Evolutionary conservation across 306 rosid species (phyloP).

Genomic region (Vigna reflexopilosa): DNA sequence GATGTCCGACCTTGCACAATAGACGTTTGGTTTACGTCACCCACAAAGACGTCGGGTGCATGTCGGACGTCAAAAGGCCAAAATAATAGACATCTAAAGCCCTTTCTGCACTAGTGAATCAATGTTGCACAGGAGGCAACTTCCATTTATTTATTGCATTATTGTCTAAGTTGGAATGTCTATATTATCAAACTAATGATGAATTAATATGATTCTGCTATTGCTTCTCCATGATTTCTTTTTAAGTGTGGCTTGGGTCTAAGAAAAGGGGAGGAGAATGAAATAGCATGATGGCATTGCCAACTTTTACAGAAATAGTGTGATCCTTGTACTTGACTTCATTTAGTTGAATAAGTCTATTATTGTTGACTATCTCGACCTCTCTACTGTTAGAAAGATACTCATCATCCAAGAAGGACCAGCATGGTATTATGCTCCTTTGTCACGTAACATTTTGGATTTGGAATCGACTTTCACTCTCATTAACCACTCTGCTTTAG

Average conservation of each 20-base stretch:
- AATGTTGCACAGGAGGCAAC: not conserved
- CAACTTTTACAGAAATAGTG: not conserved
- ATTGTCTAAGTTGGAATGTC: slow-evolving; percentile 15
- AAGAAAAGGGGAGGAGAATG: not conserved
- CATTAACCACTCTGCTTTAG: slow-evolving; percentile 34
- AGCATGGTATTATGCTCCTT: not conserved
- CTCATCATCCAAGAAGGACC: not conserved
- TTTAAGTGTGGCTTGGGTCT: not conserved
- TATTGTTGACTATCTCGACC: not conserved
- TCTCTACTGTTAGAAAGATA: slow-evolving; percentile 10
- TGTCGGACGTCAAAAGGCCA: too few species aligned
- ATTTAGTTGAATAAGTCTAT: not conserved
- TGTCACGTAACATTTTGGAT: slow-evolving; percentile 73
- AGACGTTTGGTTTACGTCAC: too few species aligned
- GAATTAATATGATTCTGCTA: not conserved
- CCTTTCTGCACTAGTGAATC: too few species aligned
- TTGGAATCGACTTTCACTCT: slow-evolving; percentile 65
- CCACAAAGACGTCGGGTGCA: too few species aligned
- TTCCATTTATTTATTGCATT: slow-evolving; percentile 27
- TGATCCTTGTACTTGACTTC: not conserved
- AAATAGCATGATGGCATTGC: not conserved
- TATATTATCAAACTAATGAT: slow-evolving; percentile 1
- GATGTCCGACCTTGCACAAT: too few species aligned
- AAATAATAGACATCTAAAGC: too few species aligned
- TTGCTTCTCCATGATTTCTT: not conserved